Evolutionary conservation across 345 rosid species (phyloP), one percentile per base, ranked within the genome.

Genomic region (Tarenaya hassleriana): DNA sequence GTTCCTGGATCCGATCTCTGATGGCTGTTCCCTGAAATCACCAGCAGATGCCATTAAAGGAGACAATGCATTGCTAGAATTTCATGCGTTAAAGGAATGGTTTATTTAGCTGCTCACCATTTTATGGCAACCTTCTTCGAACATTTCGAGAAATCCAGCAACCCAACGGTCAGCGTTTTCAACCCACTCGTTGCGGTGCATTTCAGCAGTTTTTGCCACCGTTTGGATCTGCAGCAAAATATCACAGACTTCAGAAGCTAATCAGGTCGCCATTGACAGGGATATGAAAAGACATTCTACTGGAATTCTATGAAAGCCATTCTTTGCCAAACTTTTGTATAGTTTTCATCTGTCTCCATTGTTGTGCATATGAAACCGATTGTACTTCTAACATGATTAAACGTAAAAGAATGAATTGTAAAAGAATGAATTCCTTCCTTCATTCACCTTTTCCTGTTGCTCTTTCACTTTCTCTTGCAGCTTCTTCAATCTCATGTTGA

Each of bases 61-160:
- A 52, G 44, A 53, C n/a, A 6, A 29, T 34, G 50, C 8, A 16
- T 20, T 15, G 9, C 38, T 59, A 15, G 37, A 38, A 5, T 44
- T 33, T 11, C 2, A 27, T 10, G 41, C 7, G 42, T 20, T 35
- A 13, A 33, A 19, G 16, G 10, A 37, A 9, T 50, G 7, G 3
- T 7, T 5, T 24, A 16, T 17, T 16, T n/a, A 19, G 19, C 5
- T 16, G 38, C 41, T 16, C 42, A 75, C 88, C 88, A 81, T 78
- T 72, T 81, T 77, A 60, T 81, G 88, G 61, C 79, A 81, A 14
- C 79, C 71, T 68, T 80, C 83, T 70, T 81, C 79, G 40, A 81
- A 81, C 84, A 81, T 81, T 58, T 81, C 88, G 8, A 81, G 83
- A 61, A 75, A 81, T 37, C 88, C 88, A 56, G 76, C 84, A 24